A percentile compares a stretch with the other conserved stretches of the same genome.
These are phyloP conservation scores for Asterophora lycoperdoides DNA, from an alignment of 768 basidiomycete species.

Conservation along the genomic window DNA sequence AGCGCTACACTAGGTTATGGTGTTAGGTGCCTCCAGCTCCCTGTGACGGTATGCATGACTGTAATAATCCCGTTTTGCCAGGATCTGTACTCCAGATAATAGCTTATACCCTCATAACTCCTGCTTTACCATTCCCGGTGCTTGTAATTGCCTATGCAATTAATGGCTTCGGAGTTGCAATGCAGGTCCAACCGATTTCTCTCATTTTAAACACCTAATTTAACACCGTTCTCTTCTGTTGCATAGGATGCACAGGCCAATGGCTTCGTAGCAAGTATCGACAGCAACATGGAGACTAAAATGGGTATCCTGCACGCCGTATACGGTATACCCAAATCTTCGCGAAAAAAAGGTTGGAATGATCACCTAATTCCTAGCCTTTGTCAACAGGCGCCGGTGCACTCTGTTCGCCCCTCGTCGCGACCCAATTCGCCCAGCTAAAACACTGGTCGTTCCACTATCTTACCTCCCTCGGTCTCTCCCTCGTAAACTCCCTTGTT, in stretches of 20 bases:
- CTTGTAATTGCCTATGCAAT: conserved; percentile 37
- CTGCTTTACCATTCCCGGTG: conserved; percentile 51
- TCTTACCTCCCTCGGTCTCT: conserved; percentile 64
- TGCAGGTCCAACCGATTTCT: conserved; percentile 26
- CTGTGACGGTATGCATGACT: neutral
- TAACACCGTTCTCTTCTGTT: neutral
- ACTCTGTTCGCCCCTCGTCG: conserved; percentile 63
- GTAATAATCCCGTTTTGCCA: conserved; percentile 9
- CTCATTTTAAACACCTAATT: neutral
- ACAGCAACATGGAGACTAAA: conserved; percentile 52
- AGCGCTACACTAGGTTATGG: conserved; percentile 18
- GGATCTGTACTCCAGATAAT: conserved; percentile 41
- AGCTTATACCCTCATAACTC: conserved; percentile 42
- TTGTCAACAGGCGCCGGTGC: conserved; percentile 54
- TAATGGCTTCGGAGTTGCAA: conserved; percentile 27
- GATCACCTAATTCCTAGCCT: too few species aligned
- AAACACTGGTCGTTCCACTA: conserved; percentile 76
- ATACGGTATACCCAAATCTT: conserved; percentile 42
- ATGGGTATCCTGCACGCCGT: conserved; percentile 68
- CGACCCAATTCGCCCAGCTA: conserved; percentile 74
- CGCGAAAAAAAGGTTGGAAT: too few species aligned
- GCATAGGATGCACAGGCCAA: conserved; percentile 67
- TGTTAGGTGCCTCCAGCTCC: conserved; percentile 17
- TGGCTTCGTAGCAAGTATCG: conserved; percentile 60
- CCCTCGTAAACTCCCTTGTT: conserved; percentile 48